These are phyloP conservation scores for Penicillium cinerascens DNA, from an alignment of 495 filamentous ascomycete species.

Conservation along the genomic window DNA sequence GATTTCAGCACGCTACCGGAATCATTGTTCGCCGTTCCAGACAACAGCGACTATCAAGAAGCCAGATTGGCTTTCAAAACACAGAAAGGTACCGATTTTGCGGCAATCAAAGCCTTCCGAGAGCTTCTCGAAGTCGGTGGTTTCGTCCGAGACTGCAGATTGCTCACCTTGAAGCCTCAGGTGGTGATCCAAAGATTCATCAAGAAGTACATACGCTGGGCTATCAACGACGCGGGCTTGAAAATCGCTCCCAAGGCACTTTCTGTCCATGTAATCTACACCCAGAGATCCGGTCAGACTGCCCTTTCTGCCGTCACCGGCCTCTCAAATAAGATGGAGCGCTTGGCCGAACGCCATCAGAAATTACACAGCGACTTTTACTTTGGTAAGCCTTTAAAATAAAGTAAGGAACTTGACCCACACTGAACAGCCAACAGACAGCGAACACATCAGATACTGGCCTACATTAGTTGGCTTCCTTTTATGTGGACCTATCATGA, in stretches of 20 bases:
- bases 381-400: not conserved
- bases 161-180: slow-evolving; percentile 26
- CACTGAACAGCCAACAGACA: not conserved
- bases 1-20: slow-evolving; percentile 62
- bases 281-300: slow-evolving; percentile 26
- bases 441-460: slow-evolving; percentile 6
- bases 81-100: slow-evolving; percentile 29
- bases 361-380: not conserved
- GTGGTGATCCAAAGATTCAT: slow-evolving; percentile 31
- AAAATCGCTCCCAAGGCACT: slow-evolving; percentile 15
- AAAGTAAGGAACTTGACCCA: not conserved
- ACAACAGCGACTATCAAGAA: slow-evolving; percentile 14
- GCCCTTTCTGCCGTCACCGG: slow-evolving; percentile 28
- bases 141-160: slow-evolving; percentile 37
- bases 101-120: slow-evolving; percentile 38
- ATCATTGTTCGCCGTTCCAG: slow-evolving; percentile 46
- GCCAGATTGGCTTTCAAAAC: slow-evolving; percentile 47
- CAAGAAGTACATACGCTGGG: slow-evolving; percentile 42
- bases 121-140: slow-evolving; percentile 37
- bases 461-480: slow-evolving; percentile 37
- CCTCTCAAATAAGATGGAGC: slow-evolving; percentile 28
- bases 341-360: slow-evolving; percentile 26
- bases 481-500: slow-evolving; percentile 40
- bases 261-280: slow-evolving; percentile 34
- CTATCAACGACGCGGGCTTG: slow-evolving; percentile 34